phyloP scores from a whole-genome alignment of 306 rosid species.

The Quercus aquifolioides region DNA sequence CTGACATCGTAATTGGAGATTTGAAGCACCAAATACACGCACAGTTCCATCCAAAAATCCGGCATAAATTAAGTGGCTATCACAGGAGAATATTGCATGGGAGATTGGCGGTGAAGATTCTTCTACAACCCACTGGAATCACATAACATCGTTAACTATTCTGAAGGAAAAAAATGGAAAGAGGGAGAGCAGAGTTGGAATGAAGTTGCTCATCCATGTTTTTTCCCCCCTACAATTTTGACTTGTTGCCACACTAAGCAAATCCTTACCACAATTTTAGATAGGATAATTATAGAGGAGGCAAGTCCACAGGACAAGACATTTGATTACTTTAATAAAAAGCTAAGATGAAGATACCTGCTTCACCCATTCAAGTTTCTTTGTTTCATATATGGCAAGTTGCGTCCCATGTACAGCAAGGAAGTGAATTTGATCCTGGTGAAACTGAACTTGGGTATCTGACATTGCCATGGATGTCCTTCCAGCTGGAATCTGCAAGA shows the following conservation, averaged over 20 bases:
- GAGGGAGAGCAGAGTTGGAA: background rate
- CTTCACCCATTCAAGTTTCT: constrained; percentile 51
- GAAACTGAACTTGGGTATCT: constrained; percentile 62
- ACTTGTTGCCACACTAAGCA: background rate
- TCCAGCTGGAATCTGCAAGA: constrained; percentile 53
- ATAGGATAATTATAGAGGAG: background rate
- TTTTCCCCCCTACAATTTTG: background rate
- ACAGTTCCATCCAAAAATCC: constrained; percentile 57
- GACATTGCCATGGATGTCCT: constrained; percentile 42
- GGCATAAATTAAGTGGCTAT: constrained; percentile 61
- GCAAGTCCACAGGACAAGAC: background rate
- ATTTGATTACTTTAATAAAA: background rate
- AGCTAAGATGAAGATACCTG: constrained; percentile 36
- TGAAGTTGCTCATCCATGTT: background rate
- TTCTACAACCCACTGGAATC: constrained; percentile 56
- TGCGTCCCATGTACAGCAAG: constrained; percentile 57
- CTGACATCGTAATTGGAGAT: constrained; percentile 57
- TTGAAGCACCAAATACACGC: constrained; percentile 46
- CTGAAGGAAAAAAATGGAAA: background rate
- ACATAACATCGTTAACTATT: background rate
- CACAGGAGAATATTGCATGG: constrained; percentile 86
- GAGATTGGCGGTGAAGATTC: constrained; percentile 84
- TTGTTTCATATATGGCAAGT: constrained; percentile 50
- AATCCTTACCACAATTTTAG: background rate
- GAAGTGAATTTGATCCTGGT: constrained; percentile 56